These are phyloP conservation scores for Trichosporon asahii DNA, from an alignment of 1,284 basidiomycete species.

Conservation along the genomic window DNA sequence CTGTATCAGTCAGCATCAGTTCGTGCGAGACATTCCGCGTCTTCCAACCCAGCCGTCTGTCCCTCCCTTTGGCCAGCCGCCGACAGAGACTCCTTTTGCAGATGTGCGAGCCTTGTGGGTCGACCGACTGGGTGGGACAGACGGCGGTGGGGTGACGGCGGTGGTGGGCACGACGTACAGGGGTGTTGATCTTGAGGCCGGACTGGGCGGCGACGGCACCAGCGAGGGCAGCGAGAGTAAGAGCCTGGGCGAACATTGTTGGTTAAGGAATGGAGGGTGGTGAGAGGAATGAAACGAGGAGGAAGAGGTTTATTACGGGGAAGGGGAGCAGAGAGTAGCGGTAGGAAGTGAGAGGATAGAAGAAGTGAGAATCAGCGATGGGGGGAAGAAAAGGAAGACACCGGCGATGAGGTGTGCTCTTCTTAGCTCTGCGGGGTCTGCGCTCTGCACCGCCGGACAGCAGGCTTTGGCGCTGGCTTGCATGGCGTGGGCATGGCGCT, in stretches of 20 bases:
- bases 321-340: not conserved
- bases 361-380: slow-evolving; percentile 11
- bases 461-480: not conserved
- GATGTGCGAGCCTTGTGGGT: not conserved
- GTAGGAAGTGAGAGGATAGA: not conserved
- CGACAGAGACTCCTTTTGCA: not conserved
- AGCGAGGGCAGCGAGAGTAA: slow-evolving; percentile 31
- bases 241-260: slow-evolving; percentile 35
- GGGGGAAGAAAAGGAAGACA: not conserved
- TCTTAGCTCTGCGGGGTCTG: not conserved
- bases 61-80: not conserved
- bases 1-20: slow-evolving; percentile 3
- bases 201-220: slow-evolving; percentile 34
- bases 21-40: not conserved
- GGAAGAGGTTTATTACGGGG: slow-evolving; percentile 10
- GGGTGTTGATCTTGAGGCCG: slow-evolving; percentile 38
- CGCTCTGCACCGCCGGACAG: not conserved
- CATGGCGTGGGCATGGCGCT: not conserved
- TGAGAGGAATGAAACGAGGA: not conserved
- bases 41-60: too few species aligned
- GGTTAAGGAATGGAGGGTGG: slow-evolving; percentile 11
- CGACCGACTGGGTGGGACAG: not conserved
- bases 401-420: slow-evolving; percentile 7
- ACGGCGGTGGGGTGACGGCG: not conserved
- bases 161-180: slow-evolving; percentile 31